phyloP scores from a whole-genome alignment of 75 land plant genomes.

The Adiantum capillusveneris region DNA sequence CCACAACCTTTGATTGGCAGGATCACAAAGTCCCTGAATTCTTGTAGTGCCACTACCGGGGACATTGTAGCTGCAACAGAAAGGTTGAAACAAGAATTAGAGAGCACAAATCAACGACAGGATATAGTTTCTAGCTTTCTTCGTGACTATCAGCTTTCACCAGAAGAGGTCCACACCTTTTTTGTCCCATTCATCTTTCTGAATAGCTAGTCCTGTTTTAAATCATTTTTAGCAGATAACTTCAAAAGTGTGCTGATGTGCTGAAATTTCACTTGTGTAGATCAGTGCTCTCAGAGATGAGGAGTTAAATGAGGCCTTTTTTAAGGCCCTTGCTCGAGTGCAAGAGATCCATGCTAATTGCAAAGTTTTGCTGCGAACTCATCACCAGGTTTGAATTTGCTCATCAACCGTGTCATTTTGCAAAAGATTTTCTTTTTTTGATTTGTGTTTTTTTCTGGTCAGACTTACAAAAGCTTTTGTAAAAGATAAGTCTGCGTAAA shows the following conservation, averaged over 20 bases:
- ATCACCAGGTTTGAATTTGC: conserved; percentile 66
- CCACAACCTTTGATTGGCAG: conserved; percentile 41
- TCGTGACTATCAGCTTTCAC: conserved; percentile 90
- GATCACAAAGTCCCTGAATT: conserved; percentile 76
- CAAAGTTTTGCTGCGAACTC: conserved; percentile 87
- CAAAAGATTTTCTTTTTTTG: no score
- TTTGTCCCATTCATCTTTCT: no score
- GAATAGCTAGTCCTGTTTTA: no score
- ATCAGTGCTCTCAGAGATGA: conserved; percentile 84
- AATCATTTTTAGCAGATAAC: no score
- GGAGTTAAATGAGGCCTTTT: conserved; percentile 83
- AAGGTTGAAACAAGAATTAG: conserved; percentile 84
- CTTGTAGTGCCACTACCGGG: conserved; percentile 72
- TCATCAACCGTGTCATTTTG: no score
- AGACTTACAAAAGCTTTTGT: no score
- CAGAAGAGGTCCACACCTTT: conserved; percentile 63
- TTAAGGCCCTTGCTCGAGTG: conserved; percentile 89
- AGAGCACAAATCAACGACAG: conserved; percentile 74
- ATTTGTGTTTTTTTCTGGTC: no score
- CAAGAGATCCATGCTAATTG: conserved; percentile 98
- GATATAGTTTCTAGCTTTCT: conserved; percentile 86
- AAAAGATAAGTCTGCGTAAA: no score
- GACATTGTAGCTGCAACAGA: conserved; percentile 88
- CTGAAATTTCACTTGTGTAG: conserved; percentile 26
- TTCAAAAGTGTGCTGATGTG: not conserved